These are phyloP conservation scores for Phlebopus sp. DNA, from an alignment of 1,284 basidiomycete species.

Conservation along the genomic window DNA sequence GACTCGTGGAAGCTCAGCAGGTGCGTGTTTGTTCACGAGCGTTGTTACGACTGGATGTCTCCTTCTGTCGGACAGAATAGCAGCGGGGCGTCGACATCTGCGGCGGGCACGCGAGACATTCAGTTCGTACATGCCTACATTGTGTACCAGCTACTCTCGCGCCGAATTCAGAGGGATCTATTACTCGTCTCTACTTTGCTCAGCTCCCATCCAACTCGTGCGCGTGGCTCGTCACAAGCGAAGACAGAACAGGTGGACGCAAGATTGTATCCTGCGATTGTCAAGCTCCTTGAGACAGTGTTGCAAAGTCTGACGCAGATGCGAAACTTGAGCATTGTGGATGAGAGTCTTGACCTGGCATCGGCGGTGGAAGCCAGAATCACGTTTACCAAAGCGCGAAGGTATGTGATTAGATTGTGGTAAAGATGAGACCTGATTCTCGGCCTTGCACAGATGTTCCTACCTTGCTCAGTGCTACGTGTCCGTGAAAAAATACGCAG, in stretches of 20 bases:
- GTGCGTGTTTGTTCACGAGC: slow-evolving; percentile 35
- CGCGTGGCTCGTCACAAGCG: slow-evolving; percentile 35
- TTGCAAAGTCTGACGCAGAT: slow-evolving; percentile 83
- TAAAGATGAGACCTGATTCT: slow-evolving; percentile 1
- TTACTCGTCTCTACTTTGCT: slow-evolving; percentile 73
- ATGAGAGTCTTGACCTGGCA: slow-evolving; percentile 81
- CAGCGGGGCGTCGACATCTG: slow-evolving; percentile 19
- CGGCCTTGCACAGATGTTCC: slow-evolving; percentile 46
- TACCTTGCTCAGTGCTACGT: slow-evolving; percentile 73
- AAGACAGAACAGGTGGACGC: slow-evolving; percentile 57
- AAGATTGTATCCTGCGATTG: slow-evolving; percentile 75
- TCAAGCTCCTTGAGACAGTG: slow-evolving; percentile 85
- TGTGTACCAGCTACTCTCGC: slow-evolving; percentile 80
- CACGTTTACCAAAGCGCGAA: slow-evolving; percentile 70
- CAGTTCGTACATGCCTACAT: slow-evolving; percentile 85
- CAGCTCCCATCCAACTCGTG: slow-evolving; percentile 34
- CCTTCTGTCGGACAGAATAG: slow-evolving; percentile 15
- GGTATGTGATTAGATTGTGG: slow-evolving; percentile 41
- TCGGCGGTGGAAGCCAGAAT: slow-evolving; percentile 74
- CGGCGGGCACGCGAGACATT: slow-evolving; percentile 62
- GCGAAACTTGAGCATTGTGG: slow-evolving; percentile 78
- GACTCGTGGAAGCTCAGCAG: slow-evolving; percentile 78
- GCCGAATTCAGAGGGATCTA: slow-evolving; percentile 85
- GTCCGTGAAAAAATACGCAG: slow-evolving; percentile 65
- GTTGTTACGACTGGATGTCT: neutral